Conservation (phyloP, 208 protist genomes). For the Wallacemonas rigidus region DNA sequence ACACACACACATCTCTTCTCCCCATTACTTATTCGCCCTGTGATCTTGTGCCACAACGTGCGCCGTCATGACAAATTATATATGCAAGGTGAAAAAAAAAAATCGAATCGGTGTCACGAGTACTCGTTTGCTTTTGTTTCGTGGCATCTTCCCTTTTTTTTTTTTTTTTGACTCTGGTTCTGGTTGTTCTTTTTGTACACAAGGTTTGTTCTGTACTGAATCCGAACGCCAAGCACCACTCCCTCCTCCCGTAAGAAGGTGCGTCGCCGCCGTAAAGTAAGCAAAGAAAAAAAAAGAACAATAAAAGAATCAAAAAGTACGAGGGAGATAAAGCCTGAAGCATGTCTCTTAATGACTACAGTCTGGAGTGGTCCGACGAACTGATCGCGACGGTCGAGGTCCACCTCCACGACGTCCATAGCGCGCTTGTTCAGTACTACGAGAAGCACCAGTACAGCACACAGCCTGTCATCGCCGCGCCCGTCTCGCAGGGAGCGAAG, state of each 20-base stretch:
- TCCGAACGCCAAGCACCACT: no score
- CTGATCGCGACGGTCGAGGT: slow-evolving; percentile 72
- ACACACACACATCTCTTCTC: no score
- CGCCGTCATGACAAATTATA: not conserved
- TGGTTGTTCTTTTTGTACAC: slow-evolving; percentile 20
- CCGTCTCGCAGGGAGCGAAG: slow-evolving; percentile 23
- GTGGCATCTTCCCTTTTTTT: not conserved
- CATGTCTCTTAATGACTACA: slow-evolving; percentile 79
- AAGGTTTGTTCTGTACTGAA: no score
- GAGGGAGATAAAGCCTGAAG: no score
- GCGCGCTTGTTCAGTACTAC: slow-evolving; percentile 67
- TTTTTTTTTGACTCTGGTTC: not conserved
- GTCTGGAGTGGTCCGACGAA: slow-evolving; percentile 70
- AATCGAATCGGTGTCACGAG: no score
- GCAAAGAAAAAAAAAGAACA: not conserved
- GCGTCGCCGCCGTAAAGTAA: no score
- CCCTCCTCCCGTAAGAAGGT: no score
- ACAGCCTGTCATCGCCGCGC: slow-evolving; percentile 5
- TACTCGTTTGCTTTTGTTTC: not conserved
- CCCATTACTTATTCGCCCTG: no score
- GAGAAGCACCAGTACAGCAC: slow-evolving; percentile 47
- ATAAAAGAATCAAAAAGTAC: no score
- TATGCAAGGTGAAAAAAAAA: not conserved
- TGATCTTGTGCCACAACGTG: no score
- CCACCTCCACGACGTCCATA: slow-evolving; percentile 74